phyloP scores from a whole-genome alignment of 2,329 filamentous ascomycete genomes.

The Cladosporium sp. region DNA sequence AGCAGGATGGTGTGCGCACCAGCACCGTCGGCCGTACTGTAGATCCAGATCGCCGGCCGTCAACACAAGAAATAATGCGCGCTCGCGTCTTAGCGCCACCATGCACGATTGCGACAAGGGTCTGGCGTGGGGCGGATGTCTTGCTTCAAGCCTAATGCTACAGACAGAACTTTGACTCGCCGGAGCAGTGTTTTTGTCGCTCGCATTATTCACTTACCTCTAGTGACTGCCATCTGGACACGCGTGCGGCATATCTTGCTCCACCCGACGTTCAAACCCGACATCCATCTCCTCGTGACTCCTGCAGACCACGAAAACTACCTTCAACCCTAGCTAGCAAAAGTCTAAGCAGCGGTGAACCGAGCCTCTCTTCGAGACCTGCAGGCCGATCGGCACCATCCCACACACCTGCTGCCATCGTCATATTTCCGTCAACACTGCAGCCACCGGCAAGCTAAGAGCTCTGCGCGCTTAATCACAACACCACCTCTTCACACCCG shows the following conservation, averaged over 20 bases:
- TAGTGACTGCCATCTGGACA: background rate
- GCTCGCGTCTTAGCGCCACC: conserved; percentile 11
- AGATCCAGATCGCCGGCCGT: conserved; percentile 1
- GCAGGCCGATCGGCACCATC: conserved; percentile 12
- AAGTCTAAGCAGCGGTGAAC: conserved; percentile 17
- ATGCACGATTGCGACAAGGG: conserved; percentile 11
- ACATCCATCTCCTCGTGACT: background rate
- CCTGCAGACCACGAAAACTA: background rate
- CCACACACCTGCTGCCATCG: conserved; percentile 8
- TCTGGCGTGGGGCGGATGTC: conserved; percentile 8
- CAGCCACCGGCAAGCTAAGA: conserved; percentile 19
- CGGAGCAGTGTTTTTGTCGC: background rate
- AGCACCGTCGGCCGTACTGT: background rate
- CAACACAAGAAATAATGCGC: conserved; percentile 5
- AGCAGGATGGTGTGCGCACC: background rate
- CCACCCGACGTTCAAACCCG: background rate
- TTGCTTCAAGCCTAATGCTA: conserved; percentile 3
- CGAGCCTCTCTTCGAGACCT: conserved; percentile 5
- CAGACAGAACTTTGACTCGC: conserved; percentile 8
- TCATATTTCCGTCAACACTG: conserved; percentile 21
- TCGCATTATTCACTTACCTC: conserved; percentile 2
- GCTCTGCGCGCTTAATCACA: conserved; percentile 10
- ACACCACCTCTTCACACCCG: conserved; percentile 4
- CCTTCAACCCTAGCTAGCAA: background rate
- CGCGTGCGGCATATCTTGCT: background rate